Percentiles rank a stretch among this genome's conserved stretches.
phyloP scores from a whole-genome alignment of 176 grass and related monocot species.

The Rhynchospora breviuscula region DNA sequence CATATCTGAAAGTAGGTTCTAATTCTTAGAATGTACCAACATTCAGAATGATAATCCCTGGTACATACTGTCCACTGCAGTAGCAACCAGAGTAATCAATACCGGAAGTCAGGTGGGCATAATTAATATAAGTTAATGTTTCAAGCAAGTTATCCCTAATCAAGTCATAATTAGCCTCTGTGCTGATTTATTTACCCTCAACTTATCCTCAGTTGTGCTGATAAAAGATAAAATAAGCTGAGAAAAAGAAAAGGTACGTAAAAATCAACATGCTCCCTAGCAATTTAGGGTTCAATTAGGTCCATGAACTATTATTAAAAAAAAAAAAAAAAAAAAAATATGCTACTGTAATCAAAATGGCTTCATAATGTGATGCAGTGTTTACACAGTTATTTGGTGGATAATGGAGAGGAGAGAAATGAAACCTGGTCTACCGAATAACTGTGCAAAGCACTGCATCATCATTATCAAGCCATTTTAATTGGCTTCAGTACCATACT shows the following conservation, averaged over 20 bases:
- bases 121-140: too few species aligned
- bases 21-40: not conserved
- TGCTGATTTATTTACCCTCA: too few species aligned
- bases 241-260: too few species aligned
- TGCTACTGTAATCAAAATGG: not conserved
- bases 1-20: not conserved
- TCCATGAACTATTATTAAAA: not conserved
- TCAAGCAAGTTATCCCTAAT: too few species aligned
- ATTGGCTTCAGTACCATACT: too few species aligned
- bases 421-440: too few species aligned
- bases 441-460: not conserved
- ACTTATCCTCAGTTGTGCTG: too few species aligned
- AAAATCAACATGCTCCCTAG: too few species aligned
- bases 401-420: not conserved
- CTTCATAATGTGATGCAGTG: not conserved
- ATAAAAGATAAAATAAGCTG: too few species aligned
- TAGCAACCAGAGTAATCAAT: too few species aligned
- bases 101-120: not conserved
- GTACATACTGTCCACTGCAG: not conserved
- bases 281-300: not conserved
- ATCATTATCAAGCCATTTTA: not conserved
- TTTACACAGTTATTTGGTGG: not conserved
- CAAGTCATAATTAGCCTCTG: too few species aligned
- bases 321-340: not conserved
- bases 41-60: not conserved